These are phyloP conservation scores for Crocinoboletus sp. DNA, from an alignment of 1,284 basidiomycete species.

Conservation along the genomic window DNA sequence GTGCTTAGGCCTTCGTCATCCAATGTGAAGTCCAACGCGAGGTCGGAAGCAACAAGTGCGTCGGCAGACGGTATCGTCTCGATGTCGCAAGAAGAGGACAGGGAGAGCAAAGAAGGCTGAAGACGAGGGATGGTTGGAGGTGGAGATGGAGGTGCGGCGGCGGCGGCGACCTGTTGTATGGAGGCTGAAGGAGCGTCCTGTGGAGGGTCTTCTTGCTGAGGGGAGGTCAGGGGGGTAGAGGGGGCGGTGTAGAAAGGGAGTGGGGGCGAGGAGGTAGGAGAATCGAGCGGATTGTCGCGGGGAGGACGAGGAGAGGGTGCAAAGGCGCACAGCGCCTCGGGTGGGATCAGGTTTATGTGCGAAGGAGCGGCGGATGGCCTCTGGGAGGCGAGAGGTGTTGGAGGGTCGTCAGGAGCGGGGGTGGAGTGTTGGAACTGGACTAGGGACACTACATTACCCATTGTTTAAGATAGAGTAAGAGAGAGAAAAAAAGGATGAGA, in stretches of 20 bases:
- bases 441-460: slow-evolving; percentile 34
- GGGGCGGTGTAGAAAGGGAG: slow-evolving; percentile 35
- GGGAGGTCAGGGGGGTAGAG: slow-evolving; percentile 33
- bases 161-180: slow-evolving; percentile 20
- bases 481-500: slow-evolving; percentile 4
- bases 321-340: slow-evolving; percentile 27
- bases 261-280: slow-evolving; percentile 31
- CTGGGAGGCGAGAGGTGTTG: slow-evolving; percentile 10
- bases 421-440: slow-evolving; percentile 29
- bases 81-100: slow-evolving; percentile 19
- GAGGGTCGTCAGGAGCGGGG: slow-evolving; percentile 16
- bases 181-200: slow-evolving; percentile 14
- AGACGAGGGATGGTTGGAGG: slow-evolving; percentile 18
- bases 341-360: slow-evolving; percentile 26
- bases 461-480: slow-evolving; percentile 15
- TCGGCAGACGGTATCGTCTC: slow-evolving; percentile 31
- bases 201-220: slow-evolving; percentile 30
- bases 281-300: slow-evolving; percentile 29
- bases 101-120: slow-evolving; percentile 10
- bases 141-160: slow-evolving; percentile 21
- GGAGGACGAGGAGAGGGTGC: slow-evolving; percentile 16
- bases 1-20: slow-evolving; percentile 77
- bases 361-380: slow-evolving; percentile 23
- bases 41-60: slow-evolving; percentile 32
- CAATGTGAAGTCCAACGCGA: slow-evolving; percentile 48